These are phyloP conservation scores for Fusarium globosum DNA, from an alignment of 2,329 filamentous ascomycete genomes.

Conservation along the genomic window DNA sequence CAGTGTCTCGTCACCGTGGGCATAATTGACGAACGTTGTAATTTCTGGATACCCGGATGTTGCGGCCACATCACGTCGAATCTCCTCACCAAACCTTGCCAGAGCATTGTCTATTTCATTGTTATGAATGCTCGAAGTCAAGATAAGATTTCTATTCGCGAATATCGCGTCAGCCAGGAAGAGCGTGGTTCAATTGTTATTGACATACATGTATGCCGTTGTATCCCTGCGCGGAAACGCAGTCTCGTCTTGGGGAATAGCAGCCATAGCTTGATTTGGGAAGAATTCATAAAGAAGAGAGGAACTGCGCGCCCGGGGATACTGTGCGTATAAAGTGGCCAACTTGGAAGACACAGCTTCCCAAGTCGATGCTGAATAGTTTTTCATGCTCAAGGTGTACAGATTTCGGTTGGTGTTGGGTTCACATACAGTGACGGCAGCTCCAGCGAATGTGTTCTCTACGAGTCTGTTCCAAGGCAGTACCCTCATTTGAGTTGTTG, in stretches of 20 bases:
- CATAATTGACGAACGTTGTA: not conserved
- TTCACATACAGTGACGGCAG: not conserved
- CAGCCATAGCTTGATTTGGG: not conserved
- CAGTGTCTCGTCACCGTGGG: not conserved
- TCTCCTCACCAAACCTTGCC: not conserved
- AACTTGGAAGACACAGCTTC: not conserved
- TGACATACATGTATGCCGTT: not conserved
- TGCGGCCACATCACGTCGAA: not conserved
- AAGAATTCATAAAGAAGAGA: not conserved
- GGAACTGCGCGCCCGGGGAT: not conserved
- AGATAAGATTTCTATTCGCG: accelerated
- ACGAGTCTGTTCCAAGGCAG: not conserved
- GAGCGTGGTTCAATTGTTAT: accelerated
- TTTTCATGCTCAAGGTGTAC: not conserved
- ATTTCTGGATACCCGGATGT: not conserved
- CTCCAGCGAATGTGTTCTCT: not conserved
- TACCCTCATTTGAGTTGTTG: not conserved
- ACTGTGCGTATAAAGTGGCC: not conserved
- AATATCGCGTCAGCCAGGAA: not conserved
- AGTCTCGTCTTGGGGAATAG: not conserved
- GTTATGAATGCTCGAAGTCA: not conserved
- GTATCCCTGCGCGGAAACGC: not conserved
- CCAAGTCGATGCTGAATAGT: not conserved
- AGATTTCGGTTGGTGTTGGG: not conserved
- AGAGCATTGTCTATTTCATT: not conserved